Evolutionary conservation across 805 yeast genomes (phyloP), one percentile per base, ranked within the genome.

Genomic region (Barnettozyma sucrosica): DNA sequence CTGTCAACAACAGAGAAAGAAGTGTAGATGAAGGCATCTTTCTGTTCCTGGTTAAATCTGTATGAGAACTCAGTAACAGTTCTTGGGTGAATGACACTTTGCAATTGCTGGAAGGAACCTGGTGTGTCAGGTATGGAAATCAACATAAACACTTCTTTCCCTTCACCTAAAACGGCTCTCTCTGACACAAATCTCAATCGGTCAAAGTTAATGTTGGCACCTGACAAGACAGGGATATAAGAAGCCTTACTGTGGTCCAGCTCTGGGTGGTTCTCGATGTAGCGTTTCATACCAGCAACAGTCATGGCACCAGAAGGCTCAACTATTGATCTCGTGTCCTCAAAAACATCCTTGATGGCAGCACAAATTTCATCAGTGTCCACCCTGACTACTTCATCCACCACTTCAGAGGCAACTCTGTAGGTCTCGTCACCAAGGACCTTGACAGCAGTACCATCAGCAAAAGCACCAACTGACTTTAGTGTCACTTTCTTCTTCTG

Each of bases 201-300:
- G 67, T 92, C 99, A 63, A 93, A 93, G 70, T 95, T 92, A 96
- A 93, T 90, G 68, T 93, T 93, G 32, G 99, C 99, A 50, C 99
- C 99, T 19, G 95, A 85, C 48, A 93, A 72, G 20, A 93, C 76
- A 7, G 97, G 92, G 36, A 87, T 84, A 59, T 88, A 89, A 1
- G 88, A 81, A 53, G 81, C 77, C 43, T 72, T 68, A 4, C 80
- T 68, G 59, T 86, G 95, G 57, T 85, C 86, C 36, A 81, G 72
- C 46, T 85, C 87, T 8, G 87, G 85, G 57, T 84, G 81, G 23
- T 67, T 63, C 21, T 77, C 73, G 34, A 92, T 75, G 64, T 89
- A 93, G 58, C 83, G 83, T 62, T 88, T 89, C 74, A 90, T 67
- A 46, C 98, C 99, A 2, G 99, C 99, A 41, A 92, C 97, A 4